A percentile compares a stretch with the other conserved stretches of the same genome.
Conservation (phyloP, 164 flowering plant species). For the Hamamelis virginiana region DNA sequence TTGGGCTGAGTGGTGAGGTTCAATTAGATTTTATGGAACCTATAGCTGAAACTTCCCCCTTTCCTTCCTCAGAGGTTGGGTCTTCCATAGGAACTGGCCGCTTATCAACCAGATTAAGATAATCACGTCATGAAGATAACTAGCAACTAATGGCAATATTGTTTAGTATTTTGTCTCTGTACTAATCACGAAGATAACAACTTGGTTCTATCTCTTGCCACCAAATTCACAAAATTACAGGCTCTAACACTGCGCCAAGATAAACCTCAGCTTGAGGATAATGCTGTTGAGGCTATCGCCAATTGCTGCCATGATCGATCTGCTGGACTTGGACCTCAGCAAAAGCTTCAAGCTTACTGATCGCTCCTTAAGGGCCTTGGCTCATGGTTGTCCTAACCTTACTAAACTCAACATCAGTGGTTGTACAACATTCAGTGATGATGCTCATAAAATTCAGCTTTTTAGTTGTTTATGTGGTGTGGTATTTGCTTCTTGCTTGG, state of each 20-base stretch:
- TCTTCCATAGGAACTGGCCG: no score
- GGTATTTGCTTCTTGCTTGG: no score
- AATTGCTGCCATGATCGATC: slow-evolving; percentile 73
- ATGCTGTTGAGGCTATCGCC: slow-evolving; percentile 70
- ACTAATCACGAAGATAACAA: slow-evolving; percentile 81
- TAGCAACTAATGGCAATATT: no score
- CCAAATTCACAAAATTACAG: slow-evolving; percentile 78
- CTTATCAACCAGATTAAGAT: no score
- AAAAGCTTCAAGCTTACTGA: slow-evolving; percentile 87
- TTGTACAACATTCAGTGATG: slow-evolving; percentile 73
- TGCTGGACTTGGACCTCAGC: slow-evolving; percentile 89
- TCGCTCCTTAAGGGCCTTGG: slow-evolving; percentile 67
- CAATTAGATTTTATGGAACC: no score
- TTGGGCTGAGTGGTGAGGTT: no score
- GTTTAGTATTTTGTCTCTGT: no score
- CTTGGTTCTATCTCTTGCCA: slow-evolving; percentile 72
- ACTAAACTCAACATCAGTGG: slow-evolving; percentile 90
- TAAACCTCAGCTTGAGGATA: slow-evolving; percentile 78
- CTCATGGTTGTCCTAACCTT: slow-evolving; percentile 78
- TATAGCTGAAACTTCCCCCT: no score
- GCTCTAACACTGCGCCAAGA: slow-evolving; percentile 74
- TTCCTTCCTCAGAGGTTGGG: no score
- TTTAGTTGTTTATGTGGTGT: no score
- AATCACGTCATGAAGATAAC: no score
- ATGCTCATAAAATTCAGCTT: no score